These are phyloP conservation scores for Pholiota molesta DNA, from an alignment of 768 basidiomycete genomes.

Conservation along the genomic window DNA sequence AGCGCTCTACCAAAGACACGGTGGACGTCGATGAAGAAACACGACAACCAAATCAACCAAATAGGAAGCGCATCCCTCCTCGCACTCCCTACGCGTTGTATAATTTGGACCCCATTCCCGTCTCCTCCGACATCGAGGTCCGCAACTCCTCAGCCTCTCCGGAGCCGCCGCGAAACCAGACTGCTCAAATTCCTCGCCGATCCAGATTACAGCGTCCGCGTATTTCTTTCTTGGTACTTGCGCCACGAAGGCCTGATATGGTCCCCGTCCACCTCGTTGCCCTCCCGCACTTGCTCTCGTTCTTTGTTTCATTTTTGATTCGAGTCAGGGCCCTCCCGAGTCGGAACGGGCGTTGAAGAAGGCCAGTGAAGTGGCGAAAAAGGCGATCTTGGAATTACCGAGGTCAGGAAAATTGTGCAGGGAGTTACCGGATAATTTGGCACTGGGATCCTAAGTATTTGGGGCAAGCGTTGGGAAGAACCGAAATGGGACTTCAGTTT, in stretches of 20 bases:
- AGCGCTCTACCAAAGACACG: background rate
- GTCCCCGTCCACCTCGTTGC: conserved; percentile 46
- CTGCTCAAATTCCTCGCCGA: conserved; percentile 58
- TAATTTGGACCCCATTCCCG: conserved; percentile 33
- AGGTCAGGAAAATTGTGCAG: conserved; percentile 28
- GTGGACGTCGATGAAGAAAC: background rate
- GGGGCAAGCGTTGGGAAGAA: conserved; percentile 23
- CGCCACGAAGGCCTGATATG: conserved; percentile 66
- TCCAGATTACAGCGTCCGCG: conserved; percentile 51
- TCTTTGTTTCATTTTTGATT: conserved; percentile 66
- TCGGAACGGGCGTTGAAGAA: conserved; percentile 44
- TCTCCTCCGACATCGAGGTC: conserved; percentile 40
- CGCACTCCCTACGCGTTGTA: conserved; percentile 43
- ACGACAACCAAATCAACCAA: conserved; percentile 10
- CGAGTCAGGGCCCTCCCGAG: conserved; percentile 55
- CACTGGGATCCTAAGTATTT: conserved; percentile 17
- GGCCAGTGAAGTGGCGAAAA: conserved; percentile 43
- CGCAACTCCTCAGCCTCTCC: conserved; percentile 36
- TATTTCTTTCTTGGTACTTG: conserved; percentile 73
- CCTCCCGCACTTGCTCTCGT: conserved; percentile 55
- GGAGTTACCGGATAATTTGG: conserved; percentile 43
- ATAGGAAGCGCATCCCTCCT: conserved; percentile 25
- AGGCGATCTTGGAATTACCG: conserved; percentile 48
- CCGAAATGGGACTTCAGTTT: conserved; percentile 13
- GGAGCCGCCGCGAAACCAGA: conserved; percentile 44